These are phyloP conservation scores for Diutina scorzettiae DNA, from an alignment of 1,139 yeast species.

Conservation along the genomic window DNA sequence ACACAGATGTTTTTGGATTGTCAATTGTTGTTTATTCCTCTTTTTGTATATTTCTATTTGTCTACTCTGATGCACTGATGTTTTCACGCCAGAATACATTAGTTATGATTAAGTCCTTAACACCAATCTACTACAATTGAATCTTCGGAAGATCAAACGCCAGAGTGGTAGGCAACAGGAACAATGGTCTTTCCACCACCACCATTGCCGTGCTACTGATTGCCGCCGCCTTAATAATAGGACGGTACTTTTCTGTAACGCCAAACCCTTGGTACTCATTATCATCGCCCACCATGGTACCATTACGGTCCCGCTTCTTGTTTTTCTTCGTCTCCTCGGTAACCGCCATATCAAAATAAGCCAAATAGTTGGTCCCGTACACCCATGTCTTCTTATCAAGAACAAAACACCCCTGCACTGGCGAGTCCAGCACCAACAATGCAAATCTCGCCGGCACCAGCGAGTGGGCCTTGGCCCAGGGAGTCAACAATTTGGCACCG, in stretches of 20 bases:
- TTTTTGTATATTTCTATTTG: too few relatives aligned
- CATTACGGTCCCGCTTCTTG: slow-evolving; percentile 12
- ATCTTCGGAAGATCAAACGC: slow-evolving; percentile 43
- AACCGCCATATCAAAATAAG: slow-evolving; percentile 56
- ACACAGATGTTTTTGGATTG: too few relatives aligned
- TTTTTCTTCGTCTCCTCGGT: slow-evolving; percentile 32
- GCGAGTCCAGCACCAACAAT: slow-evolving; percentile 51
- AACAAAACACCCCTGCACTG: slow-evolving; percentile 46
- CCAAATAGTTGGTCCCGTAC: slow-evolving; percentile 81
- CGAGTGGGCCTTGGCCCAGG: slow-evolving; percentile 74
- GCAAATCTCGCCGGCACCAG: slow-evolving; percentile 57
- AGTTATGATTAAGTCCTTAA: too few relatives aligned
- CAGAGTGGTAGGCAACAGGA: slow-evolving; percentile 49
- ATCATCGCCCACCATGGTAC: slow-evolving; percentile 13
- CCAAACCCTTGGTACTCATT: slow-evolving; percentile 32
- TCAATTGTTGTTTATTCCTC: too few relatives aligned
- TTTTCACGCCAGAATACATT: too few relatives aligned
- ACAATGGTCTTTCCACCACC: slow-evolving; percentile 68
- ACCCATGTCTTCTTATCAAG: slow-evolving; percentile 48
- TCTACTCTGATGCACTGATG: too few relatives aligned
- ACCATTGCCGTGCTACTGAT: slow-evolving; percentile 46
- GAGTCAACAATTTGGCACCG: slow-evolving; percentile 35
- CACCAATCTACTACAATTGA: not conserved
- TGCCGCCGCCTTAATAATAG: slow-evolving; percentile 51
- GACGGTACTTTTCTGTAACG: slow-evolving; percentile 67